These are phyloP conservation scores for Spathaspora sp. DNA, from an alignment of 805 yeast species.

Conservation along the genomic window DNA sequence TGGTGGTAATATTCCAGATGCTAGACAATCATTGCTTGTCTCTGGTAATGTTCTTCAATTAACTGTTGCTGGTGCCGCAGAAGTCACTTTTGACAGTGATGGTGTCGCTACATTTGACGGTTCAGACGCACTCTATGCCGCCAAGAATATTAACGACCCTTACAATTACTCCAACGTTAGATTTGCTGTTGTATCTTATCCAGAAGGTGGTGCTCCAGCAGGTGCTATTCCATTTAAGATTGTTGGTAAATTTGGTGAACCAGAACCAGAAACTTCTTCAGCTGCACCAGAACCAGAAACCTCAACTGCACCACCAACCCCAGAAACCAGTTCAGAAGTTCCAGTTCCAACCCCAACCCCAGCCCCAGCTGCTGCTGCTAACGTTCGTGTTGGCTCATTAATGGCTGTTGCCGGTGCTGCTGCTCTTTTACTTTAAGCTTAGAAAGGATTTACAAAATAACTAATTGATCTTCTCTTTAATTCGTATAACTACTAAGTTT, in stretches of 20 bases:
- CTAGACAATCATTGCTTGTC: not conserved
- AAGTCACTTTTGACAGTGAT: conserved; percentile 6
- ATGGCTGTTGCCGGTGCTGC: conserved; percentile 3
- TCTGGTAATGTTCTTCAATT: conserved; percentile 9
- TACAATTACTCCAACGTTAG: conserved; percentile 18
- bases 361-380: not conserved
- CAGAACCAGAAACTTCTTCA: not conserved
- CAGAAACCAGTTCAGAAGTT: not conserved
- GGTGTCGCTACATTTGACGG: conserved; percentile 10
- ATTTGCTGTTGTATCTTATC: conserved; percentile 13
- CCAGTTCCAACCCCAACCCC: not conserved
- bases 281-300: not conserved
- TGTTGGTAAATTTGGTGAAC: not conserved
- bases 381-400: not conserved
- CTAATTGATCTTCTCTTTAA: not conserved
- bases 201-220: conserved; percentile 5
- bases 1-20: not conserved
- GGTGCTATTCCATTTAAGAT: conserved; percentile 5
- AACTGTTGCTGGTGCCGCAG: conserved; percentile 7
- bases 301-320: not conserved
- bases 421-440: not conserved
- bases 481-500: not conserved
- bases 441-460: not conserved
- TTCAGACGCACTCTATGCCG: conserved; percentile 20
- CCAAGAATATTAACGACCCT: conserved; percentile 26